phyloP scores from a whole-genome alignment of 139 green algal species.

The Pleodorina starrii region DNA sequence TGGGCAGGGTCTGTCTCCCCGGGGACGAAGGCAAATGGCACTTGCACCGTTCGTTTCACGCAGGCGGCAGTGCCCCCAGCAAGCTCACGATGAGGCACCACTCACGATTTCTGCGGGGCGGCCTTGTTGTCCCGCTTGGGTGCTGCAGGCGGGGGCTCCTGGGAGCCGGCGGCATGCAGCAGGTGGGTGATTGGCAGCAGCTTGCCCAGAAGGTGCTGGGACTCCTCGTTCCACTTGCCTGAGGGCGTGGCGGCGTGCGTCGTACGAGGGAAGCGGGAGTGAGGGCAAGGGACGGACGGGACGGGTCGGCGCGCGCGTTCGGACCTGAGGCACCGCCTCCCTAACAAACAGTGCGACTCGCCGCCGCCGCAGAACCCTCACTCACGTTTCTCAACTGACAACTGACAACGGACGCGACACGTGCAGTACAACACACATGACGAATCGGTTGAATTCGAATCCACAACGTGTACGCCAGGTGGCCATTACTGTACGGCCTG shows the following conservation, averaged over 20 bases:
- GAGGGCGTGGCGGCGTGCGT: background rate
- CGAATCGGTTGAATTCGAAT: no score
- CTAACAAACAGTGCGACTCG: no score
- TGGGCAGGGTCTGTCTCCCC: background rate
- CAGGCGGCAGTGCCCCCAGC: background rate
- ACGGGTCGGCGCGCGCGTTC: background rate
- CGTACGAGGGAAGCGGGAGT: background rate
- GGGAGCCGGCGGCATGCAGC: slow-evolving; percentile 64
- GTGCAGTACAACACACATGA: no score
- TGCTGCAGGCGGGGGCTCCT: slow-evolving; percentile 55
- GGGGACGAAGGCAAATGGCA: no score
- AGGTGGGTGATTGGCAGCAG: slow-evolving; percentile 68
- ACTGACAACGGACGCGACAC: no score
- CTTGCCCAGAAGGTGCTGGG: slow-evolving; percentile 61
- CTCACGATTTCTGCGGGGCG: slow-evolving; percentile 8
- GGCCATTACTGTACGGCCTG: no score
- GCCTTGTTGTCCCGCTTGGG: slow-evolving; percentile 32
- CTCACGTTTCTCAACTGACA: no score
- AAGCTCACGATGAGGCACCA: background rate
- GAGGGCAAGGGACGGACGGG: background rate
- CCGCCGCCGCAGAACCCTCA: no score
- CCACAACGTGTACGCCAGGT: no score
- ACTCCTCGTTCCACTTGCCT: slow-evolving; percentile 62
- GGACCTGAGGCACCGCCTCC: background rate
- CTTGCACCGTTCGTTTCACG: background rate